phyloP scores from a whole-genome alignment of 805 yeast genomes.

The Candida taoyuanica region DNA sequence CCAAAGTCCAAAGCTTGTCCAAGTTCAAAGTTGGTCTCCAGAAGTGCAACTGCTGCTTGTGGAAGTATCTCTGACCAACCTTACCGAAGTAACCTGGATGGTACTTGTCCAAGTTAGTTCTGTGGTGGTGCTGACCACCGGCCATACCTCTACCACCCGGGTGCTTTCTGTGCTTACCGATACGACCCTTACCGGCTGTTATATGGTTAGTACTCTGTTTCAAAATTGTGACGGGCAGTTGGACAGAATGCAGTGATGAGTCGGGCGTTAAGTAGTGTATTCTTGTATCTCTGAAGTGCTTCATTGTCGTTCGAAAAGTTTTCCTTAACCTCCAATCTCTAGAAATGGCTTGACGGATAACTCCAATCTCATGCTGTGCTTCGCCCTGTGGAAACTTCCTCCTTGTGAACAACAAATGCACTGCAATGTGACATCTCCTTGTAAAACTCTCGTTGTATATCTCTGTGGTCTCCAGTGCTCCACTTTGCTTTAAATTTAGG shows the following conservation, averaged over 20 bases:
- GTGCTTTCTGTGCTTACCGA: slow-evolving; percentile 99
- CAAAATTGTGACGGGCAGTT: background rate
- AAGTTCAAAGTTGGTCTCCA: slow-evolving; percentile 98
- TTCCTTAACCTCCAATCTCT: too few relatives aligned
- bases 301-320: too few relatives aligned
- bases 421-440: too few relatives aligned
- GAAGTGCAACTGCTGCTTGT: slow-evolving; percentile 88
- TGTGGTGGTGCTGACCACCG: slow-evolving; percentile 99
- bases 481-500: too few relatives aligned
- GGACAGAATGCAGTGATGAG: too few relatives aligned
- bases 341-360: too few relatives aligned
- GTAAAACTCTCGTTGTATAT: background rate
- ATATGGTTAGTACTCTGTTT: slow-evolving; percentile 24
- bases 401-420: too few relatives aligned
- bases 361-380: too few relatives aligned
- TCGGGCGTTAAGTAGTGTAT: too few relatives aligned
- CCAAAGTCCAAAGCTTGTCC: slow-evolving; percentile 97
- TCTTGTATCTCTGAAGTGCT: too few relatives aligned
- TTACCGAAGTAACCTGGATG: slow-evolving; percentile 99
- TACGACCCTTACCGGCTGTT: slow-evolving; percentile 99
- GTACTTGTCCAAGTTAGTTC: slow-evolving; percentile 99
- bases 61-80: slow-evolving; percentile 99
- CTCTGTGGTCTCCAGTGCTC: background rate
- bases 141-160: slow-evolving; percentile 99
- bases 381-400: too few relatives aligned